Evolutionary conservation across 106 monocot genomes (phyloP).

Genomic region (Dendrobium huoshanense): DNA sequence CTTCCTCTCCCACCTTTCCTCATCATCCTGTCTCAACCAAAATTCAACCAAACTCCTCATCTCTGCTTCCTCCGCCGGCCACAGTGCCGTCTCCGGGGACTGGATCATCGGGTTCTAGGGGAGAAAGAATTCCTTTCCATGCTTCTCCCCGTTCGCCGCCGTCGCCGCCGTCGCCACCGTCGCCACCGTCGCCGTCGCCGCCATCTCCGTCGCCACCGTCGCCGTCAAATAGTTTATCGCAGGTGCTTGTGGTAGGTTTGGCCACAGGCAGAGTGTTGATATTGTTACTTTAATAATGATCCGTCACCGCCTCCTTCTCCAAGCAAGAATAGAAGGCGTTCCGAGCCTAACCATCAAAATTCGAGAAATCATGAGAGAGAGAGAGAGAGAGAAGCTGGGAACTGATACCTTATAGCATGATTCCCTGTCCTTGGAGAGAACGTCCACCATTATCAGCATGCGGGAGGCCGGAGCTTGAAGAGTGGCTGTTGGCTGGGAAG

Average conservation of each 20-base stretch:
- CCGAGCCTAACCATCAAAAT: slow-evolving; percentile 31
- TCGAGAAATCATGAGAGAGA: neutral
- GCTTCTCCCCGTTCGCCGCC: too few relatives aligned
- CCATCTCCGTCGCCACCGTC: too few relatives aligned
- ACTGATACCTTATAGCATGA: slow-evolving; percentile 62
- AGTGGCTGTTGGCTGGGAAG: neutral
- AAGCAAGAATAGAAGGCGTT: slow-evolving; percentile 88
- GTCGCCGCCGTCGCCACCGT: too few relatives aligned
- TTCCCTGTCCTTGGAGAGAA: slow-evolving; percentile 56
- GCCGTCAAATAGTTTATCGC: slow-evolving; percentile 9
- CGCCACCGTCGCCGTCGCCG: neutral
- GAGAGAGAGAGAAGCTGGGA: neutral
- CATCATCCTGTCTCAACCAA: too few relatives aligned
- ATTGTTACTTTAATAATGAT: neutral
- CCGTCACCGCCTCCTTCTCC: slow-evolving; percentile 38
- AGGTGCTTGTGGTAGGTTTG: slow-evolving; percentile 17
- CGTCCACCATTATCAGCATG: slow-evolving; percentile 51
- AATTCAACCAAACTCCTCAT: slow-evolving; percentile 1
- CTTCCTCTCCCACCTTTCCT: too few relatives aligned
- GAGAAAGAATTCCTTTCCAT: neutral
- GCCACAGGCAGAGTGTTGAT: slow-evolving; percentile 23
- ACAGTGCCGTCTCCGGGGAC: neutral
- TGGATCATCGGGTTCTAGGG: neutral
- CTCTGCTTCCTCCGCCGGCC: neutral
- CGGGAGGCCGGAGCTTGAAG: too few relatives aligned